Percentiles rank a stretch among this genome's conserved stretches.
phyloP scores from a whole-genome alignment of 345 rosid species.

The Crucihimalaya himalaica region DNA sequence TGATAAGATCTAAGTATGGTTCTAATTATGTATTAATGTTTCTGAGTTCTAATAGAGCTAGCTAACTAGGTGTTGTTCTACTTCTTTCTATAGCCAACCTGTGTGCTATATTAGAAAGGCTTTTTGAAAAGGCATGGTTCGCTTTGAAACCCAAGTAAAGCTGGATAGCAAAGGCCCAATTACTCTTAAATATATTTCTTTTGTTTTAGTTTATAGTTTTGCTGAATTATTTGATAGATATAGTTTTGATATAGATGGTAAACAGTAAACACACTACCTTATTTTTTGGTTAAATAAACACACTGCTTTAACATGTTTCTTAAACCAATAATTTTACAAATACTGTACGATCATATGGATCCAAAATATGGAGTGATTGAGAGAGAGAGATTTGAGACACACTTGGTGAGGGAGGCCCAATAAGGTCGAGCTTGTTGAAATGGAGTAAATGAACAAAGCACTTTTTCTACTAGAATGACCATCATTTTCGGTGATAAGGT shows the following conservation, averaged over 20 bases:
- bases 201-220: background rate
- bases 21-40: background rate
- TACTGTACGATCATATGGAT: background rate
- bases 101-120: background rate
- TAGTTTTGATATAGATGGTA: background rate
- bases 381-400: background rate
- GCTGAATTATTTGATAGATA: background rate
- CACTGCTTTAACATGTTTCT: background rate
- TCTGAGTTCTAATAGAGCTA: background rate
- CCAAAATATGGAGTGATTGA: background rate
- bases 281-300: background rate
- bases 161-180: background rate
- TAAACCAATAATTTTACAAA: background rate
- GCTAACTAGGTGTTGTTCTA: conserved; percentile 1
- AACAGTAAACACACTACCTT: background rate
- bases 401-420: background rate
- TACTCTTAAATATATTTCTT: background rate
- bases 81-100: too few relatives aligned
- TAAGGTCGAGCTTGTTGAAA: background rate
- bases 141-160: background rate
- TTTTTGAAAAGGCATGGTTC: background rate
- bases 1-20: background rate
- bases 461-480: background rate
- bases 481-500: conserved; percentile 6
- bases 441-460: background rate